Conservation (phyloP, 2,329 filamentous ascomycete genomes). For the Lasiodiplodia sp. region DNA sequence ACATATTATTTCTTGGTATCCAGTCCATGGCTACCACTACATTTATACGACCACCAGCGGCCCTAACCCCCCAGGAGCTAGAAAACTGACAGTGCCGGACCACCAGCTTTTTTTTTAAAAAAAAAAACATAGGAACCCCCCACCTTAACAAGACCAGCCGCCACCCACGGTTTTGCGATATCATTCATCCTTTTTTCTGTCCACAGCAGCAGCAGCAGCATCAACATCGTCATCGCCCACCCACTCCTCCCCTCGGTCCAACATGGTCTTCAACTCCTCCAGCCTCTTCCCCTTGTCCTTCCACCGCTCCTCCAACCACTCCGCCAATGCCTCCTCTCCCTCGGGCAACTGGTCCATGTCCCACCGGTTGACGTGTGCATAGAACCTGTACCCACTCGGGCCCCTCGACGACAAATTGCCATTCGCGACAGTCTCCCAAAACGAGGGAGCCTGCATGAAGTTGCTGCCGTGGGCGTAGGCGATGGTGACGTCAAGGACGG, state of each 20-base stretch:
- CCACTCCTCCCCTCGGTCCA: conserved; percentile 27
- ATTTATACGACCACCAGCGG: too few species aligned
- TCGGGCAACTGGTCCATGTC: conserved; percentile 39
- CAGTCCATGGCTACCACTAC: too few species aligned
- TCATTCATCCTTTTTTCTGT: too few species aligned
- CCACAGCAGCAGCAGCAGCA: too few species aligned
- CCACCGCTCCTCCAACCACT: conserved; percentile 48
- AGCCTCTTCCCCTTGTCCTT: conserved; percentile 45
- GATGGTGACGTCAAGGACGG: conserved; percentile 50
- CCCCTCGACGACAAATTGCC: conserved; percentile 33
- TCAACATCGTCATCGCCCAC: not conserved
- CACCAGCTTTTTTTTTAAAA: too few species aligned
- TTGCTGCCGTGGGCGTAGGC: conserved; percentile 41
- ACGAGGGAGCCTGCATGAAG: conserved; percentile 44
- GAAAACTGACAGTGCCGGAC: too few species aligned
- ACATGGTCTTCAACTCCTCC: conserved; percentile 36
- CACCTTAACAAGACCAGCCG: too few species aligned
- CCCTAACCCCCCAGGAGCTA: too few species aligned
- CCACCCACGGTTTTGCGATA: too few species aligned
- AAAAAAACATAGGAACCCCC: too few species aligned
- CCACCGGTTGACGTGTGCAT: conserved; percentile 44
- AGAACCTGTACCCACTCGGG: conserved; percentile 39
- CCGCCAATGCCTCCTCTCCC: conserved; percentile 39
- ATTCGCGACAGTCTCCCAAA: conserved; percentile 40
- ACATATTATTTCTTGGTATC: too few species aligned